phyloP scores from a whole-genome alignment of 2,329 filamentous ascomycete genomes.

The Alternaria consortialis region DNA sequence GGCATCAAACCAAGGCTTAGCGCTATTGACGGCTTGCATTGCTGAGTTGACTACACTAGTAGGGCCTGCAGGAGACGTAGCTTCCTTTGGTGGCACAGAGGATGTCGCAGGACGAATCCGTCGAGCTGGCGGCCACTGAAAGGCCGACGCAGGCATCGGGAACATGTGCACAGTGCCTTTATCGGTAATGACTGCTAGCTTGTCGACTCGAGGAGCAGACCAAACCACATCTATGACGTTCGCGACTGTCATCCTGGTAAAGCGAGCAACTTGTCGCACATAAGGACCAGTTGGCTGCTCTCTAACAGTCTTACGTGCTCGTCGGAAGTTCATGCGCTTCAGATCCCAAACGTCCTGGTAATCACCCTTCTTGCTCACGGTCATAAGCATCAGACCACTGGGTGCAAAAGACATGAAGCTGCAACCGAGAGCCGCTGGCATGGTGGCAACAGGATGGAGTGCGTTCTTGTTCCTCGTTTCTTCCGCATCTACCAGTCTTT shows the following conservation, averaged over 20 bases:
- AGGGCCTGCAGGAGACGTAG: constrained; percentile 43
- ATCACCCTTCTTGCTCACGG: constrained; percentile 84
- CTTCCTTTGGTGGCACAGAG: constrained; percentile 42
- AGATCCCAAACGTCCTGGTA: constrained; percentile 84
- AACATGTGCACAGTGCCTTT: constrained; percentile 95
- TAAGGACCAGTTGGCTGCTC: constrained; percentile 51
- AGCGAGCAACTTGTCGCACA: constrained; percentile 86
- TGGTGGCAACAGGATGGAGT: constrained; percentile 72
- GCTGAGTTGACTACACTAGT: constrained; percentile 49
- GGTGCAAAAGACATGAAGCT: constrained; percentile 84
- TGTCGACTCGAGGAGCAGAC: constrained; percentile 82
- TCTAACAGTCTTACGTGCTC: constrained; percentile 41
- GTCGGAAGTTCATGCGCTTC: constrained; percentile 64
- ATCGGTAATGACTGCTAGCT: constrained; percentile 88
- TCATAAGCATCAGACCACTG: constrained; percentile 76
- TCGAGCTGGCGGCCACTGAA: constrained; percentile 82
- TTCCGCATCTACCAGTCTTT: constrained; percentile 62
- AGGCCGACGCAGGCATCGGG: constrained; percentile 82
- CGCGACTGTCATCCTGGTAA: constrained; percentile 89
- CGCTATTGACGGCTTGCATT: constrained; percentile 57
- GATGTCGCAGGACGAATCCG: constrained; percentile 45
- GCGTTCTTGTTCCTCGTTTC: constrained; percentile 60
- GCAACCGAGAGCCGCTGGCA: constrained; percentile 75
- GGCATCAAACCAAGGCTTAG: constrained; percentile 49
- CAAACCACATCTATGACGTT: constrained; percentile 90